Conservation (phyloP, 768 basidiomycete species). For the Mycena pura region DNA sequence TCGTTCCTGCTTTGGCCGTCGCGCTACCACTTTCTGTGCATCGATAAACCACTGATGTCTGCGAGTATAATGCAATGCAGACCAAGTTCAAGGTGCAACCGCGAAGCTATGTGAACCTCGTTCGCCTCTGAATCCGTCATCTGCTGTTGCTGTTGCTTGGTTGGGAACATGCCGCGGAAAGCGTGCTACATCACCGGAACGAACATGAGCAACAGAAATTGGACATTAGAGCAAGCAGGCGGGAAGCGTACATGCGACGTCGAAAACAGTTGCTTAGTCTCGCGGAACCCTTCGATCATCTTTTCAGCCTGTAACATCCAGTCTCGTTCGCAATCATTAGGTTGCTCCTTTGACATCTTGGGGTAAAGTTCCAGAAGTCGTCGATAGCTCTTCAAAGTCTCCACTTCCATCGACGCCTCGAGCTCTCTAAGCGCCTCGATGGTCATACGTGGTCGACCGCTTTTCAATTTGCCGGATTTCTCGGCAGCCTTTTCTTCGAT, state of each 20-base stretch:
- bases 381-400: constrained; percentile 63
- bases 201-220: not conserved
- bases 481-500: constrained; percentile 8
- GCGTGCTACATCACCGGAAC: constrained; percentile 5
- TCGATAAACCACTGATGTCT: not conserved
- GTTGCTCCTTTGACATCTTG: constrained; percentile 44
- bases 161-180: constrained; percentile 22
- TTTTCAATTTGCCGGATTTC: constrained; percentile 28
- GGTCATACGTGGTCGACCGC: constrained; percentile 51
- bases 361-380: constrained; percentile 70
- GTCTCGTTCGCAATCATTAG: constrained; percentile 64
- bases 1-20: constrained; percentile 53
- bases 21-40: constrained; percentile 61
- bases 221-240: constrained; percentile 29
- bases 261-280: constrained; percentile 85
- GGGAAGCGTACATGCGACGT: constrained; percentile 37
- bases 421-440: constrained; percentile 65
- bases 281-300: constrained; percentile 87
- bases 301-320: constrained; percentile 89
- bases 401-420: constrained; percentile 72
- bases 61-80: not conserved
- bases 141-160: not conserved
- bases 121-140: constrained; percentile 13
- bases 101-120: constrained; percentile 24
- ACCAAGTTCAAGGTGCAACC: constrained; percentile 26